Percentiles rank a stretch among this genome's conserved stretches.
phyloP scores from a whole-genome alignment of 768 basidiomycete genomes.

The Phaeolepiota aurea region DNA sequence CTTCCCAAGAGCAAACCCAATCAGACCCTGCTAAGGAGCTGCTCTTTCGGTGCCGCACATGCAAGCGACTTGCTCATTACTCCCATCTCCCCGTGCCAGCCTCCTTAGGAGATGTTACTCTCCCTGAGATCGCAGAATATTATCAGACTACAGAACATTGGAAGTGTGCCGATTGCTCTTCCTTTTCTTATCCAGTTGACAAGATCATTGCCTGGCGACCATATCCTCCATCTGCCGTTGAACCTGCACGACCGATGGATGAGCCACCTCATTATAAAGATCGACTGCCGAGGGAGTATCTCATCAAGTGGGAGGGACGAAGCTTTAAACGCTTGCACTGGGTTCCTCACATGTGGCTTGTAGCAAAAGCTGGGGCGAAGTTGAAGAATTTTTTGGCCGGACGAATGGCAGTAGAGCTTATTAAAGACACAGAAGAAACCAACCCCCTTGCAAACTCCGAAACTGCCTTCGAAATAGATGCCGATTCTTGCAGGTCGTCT shows the following conservation, averaged over 20 bases:
- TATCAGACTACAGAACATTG: conserved; percentile 52
- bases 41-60: conserved; percentile 76
- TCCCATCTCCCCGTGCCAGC: conserved; percentile 51
- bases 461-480: conserved; percentile 31
- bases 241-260: conserved; percentile 31
- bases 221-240: conserved; percentile 56
- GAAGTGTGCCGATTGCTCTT: conserved; percentile 74
- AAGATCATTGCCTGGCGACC: conserved; percentile 92
- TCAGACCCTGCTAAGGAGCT: conserved; percentile 29
- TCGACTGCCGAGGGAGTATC: conserved; percentile 78
- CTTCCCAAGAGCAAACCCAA: not conserved
- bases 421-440: conserved; percentile 32
- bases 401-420: conserved; percentile 62
- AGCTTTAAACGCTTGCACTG: conserved; percentile 78
- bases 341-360: conserved; percentile 91
- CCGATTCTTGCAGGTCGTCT: conserved; percentile 26
- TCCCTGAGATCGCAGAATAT: conserved; percentile 43
- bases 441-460: conserved; percentile 16
- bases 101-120: conserved; percentile 20
- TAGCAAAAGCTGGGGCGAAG: conserved; percentile 54
- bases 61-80: conserved; percentile 82
- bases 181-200: conserved; percentile 62
- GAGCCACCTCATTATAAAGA: conserved; percentile 45
- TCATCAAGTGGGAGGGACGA: conserved; percentile 80
- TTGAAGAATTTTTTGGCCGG: conserved; percentile 69